phyloP scores from a whole-genome alignment of 176 grass and related monocot species.

The Carex scoparia region DNA sequence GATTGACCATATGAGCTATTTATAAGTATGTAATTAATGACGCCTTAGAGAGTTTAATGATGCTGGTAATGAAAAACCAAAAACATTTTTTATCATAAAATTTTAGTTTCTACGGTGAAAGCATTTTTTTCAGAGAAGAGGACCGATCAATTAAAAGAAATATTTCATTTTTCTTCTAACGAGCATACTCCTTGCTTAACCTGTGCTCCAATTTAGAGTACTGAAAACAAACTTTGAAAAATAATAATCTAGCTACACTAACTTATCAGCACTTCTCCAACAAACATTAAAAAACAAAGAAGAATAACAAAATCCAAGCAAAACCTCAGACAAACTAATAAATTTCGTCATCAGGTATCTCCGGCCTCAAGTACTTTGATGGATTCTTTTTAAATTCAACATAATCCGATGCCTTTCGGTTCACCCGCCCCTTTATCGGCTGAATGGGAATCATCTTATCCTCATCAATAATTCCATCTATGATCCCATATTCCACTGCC shows the following conservation, averaged over 20 bases:
- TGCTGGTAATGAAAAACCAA: background rate
- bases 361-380: conserved; percentile 60
- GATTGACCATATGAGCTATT: background rate
- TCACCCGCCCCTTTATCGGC: conserved; percentile 55
- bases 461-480: conserved; percentile 68
- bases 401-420: conserved; percentile 46
- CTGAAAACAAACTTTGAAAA: background rate
- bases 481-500: conserved; percentile 83
- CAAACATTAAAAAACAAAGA: background rate
- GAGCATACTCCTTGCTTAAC: background rate
- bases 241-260: conserved; percentile 17
- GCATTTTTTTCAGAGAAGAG: background rate
- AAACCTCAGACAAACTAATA: conserved; percentile 34
- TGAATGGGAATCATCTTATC: conserved; percentile 66
- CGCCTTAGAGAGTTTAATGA: background rate
- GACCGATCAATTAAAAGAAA: background rate
- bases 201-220: background rate
- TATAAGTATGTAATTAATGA: background rate
- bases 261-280: conserved; percentile 5
- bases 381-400: conserved; percentile 37
- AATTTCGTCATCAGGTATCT: conserved; percentile 86
- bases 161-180: background rate
- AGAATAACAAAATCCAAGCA: background rate
- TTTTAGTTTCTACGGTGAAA: background rate
- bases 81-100: background rate